These are phyloP conservation scores for Musa troglodytarum DNA, from an alignment of 176 grass and related monocot genomes.

Conservation along the genomic window DNA sequence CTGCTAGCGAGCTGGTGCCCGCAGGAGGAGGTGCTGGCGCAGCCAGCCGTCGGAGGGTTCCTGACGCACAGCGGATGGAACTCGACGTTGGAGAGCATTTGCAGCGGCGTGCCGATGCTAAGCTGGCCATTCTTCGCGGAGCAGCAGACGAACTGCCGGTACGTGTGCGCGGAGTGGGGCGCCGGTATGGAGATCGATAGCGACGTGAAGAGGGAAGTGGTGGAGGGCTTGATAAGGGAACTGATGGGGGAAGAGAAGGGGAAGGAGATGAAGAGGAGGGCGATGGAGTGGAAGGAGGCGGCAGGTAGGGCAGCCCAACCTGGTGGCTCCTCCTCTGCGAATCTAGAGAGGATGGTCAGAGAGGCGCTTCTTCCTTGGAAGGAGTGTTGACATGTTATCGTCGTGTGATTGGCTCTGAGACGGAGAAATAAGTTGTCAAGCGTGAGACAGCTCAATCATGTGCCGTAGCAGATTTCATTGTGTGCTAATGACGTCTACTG, in stretches of 20 bases:
- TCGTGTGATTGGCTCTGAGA: no score
- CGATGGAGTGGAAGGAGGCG: neutral
- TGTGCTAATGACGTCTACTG: no score
- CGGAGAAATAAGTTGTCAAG: no score
- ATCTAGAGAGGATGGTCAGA: conserved; percentile 29
- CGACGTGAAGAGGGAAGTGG: conserved; percentile 7
- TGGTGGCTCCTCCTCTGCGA: neutral
- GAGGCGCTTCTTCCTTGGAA: conserved; percentile 34
- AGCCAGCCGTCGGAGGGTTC: conserved; percentile 11
- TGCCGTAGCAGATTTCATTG: no score
- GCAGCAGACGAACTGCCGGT: conserved; percentile 10
- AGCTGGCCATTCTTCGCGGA: conserved; percentile 19
- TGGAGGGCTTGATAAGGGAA: conserved; percentile 15
- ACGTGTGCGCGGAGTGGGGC: neutral
- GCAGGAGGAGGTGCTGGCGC: conserved; percentile 2
- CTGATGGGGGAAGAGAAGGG: conserved; percentile 9
- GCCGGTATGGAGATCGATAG: conserved; percentile 6
- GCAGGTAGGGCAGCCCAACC: neutral
- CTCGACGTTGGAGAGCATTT: conserved; percentile 12
- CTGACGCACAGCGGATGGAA: conserved; percentile 22
- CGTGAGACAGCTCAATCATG: no score
- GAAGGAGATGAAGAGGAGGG: conserved; percentile 3
- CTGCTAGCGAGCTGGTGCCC: conserved; percentile 3
- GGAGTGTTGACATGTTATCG: neutral
- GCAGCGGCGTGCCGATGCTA: conserved; percentile 9